Conservation (phyloP, 2,329 filamentous ascomycete species). For the Botrytis porri region DNA sequence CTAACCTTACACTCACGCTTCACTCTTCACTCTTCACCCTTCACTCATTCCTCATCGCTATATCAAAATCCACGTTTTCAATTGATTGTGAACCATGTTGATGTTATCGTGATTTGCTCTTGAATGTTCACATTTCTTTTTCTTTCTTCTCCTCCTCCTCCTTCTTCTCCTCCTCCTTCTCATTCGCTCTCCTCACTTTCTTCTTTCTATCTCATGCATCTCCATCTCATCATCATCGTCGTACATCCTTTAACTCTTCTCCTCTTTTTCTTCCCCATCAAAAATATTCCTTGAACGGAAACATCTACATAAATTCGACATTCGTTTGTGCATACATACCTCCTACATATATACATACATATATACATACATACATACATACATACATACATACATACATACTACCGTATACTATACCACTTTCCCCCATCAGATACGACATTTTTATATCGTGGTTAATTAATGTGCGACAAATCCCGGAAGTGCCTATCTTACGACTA, state of each 20-base stretch:
- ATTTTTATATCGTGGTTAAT: conserved; percentile 4
- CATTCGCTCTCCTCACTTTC: not conserved
- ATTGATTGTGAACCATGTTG: not conserved
- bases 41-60: not conserved
- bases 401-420: not conserved
- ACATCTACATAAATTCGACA: not conserved
- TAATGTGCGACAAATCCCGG: conserved; percentile 10
- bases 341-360: too few relatives aligned
- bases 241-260: not conserved
- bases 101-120: not conserved
- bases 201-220: conserved; percentile 14
- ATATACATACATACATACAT: not conserved
- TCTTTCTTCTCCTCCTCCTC: not conserved
- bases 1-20: not conserved
- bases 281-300: not conserved
- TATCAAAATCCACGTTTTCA: not conserved
- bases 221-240: not conserved
- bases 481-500: not conserved
- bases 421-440: not conserved
- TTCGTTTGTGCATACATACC: not conserved
- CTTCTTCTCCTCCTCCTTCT: not conserved
- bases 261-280: not conserved
- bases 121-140: not conserved
- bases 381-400: too few relatives aligned
- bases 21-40: not conserved